A percentile compares a stretch with the other conserved stretches of the same genome.
phyloP scores from a whole-genome alignment of 805 yeast genomes.

The Yarrowia hollandica region DNA sequence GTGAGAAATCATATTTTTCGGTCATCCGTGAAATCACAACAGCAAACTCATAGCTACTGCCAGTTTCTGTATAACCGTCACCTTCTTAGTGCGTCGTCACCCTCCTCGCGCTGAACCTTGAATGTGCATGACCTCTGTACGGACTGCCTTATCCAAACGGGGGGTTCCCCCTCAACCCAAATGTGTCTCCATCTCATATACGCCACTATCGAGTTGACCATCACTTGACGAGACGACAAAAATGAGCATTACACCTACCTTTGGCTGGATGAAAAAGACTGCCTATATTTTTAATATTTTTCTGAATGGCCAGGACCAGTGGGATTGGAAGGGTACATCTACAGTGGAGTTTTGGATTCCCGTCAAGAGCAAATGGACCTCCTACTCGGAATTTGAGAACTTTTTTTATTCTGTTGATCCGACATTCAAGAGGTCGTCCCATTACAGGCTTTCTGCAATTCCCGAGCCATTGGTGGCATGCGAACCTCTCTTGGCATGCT shows the following conservation, averaged over 20 bases:
- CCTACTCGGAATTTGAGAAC: background rate
- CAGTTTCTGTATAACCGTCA: no score
- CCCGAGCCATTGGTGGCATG: constrained; percentile 6
- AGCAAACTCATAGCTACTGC: no score
- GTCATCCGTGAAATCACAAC: no score
- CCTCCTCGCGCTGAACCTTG: no score
- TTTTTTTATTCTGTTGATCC: background rate
- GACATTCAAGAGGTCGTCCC: background rate
- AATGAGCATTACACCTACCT: background rate
- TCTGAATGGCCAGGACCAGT: background rate
- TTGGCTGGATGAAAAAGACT: constrained; percentile 10
- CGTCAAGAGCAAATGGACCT: background rate
- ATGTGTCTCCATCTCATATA: background rate
- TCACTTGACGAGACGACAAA: background rate
- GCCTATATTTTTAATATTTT: constrained; percentile 2
- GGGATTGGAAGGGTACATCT: constrained; percentile 11
- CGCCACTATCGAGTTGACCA: background rate
- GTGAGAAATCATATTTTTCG: no score
- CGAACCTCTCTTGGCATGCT: background rate
- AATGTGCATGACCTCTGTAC: no score
- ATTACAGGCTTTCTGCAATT: background rate
- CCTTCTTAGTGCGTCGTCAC: no score
- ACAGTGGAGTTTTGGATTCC: background rate
- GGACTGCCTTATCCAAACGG: background rate
- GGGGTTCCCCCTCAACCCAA: constrained; percentile 4